Evolutionary conservation across 106 monocot species (phyloP).

Genomic region (Allium cepa): DNA sequence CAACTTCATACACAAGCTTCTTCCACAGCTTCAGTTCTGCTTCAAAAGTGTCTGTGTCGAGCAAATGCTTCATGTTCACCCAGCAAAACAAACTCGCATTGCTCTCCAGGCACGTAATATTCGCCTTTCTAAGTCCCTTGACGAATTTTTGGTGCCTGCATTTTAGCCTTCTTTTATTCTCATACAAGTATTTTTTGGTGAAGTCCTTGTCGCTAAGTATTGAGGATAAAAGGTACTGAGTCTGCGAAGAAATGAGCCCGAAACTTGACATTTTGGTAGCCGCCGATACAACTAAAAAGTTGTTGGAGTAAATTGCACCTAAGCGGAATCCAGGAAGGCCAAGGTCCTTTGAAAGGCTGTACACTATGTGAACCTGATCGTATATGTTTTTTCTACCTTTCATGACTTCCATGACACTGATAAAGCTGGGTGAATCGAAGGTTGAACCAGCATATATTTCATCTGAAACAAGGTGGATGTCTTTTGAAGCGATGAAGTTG

Average conservation of each 20-base stretch:
- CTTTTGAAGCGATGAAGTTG: slow-evolving; percentile 28
- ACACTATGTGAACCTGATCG: slow-evolving; percentile 61
- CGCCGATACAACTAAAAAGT: slow-evolving; percentile 38
- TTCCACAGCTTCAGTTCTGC: slow-evolving; percentile 88
- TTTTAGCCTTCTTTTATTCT: slow-evolving; percentile 59
- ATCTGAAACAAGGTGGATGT: slow-evolving; percentile 59
- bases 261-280: slow-evolving; percentile 98
- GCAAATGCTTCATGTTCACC: slow-evolving; percentile 80
- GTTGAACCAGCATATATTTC: slow-evolving; percentile 74
- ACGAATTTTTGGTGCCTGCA: slow-evolving; percentile 44
- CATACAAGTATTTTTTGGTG: slow-evolving; percentile 32
- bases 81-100: slow-evolving; percentile 84
- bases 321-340: slow-evolving; percentile 91
- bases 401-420: slow-evolving; percentile 36
- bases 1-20: slow-evolving; percentile 63
- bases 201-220: slow-evolving; percentile 67
- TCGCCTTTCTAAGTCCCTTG: slow-evolving; percentile 26
- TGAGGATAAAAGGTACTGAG: slow-evolving; percentile 67
- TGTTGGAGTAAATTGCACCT: slow-evolving; percentile 71
- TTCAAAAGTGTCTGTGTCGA: slow-evolving; percentile 24
- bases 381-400: slow-evolving; percentile 8
- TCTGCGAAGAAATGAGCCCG: slow-evolving; percentile 82
- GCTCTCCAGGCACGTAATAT: slow-evolving; percentile 56
- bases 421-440: slow-evolving; percentile 40
- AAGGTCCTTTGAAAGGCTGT: slow-evolving; percentile 87